Conservation (phyloP, 2,329 filamentous ascomycete genomes). For the Fusarium sp. region DNA sequence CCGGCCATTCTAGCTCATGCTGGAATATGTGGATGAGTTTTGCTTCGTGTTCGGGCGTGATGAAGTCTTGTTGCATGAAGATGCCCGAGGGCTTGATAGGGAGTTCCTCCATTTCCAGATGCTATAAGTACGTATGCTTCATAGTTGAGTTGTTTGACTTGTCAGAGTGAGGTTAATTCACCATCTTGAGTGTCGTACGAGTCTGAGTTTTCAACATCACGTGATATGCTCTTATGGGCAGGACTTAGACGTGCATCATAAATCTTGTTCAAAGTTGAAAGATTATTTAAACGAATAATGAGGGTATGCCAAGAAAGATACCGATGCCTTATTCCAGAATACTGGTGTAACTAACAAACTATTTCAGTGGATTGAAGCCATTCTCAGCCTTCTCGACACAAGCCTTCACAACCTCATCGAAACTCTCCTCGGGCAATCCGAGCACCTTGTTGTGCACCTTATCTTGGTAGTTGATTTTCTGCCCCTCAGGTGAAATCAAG, state of each 20-base stretch:
- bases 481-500: background rate
- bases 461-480: conserved; percentile 1
- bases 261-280: background rate
- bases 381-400: conserved; percentile 6
- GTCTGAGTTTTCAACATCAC: conserved; percentile 21
- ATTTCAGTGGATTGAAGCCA: background rate
- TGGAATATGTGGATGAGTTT: conserved; percentile 56
- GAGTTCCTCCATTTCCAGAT: conserved; percentile 42
- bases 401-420: conserved; percentile 1
- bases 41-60: conserved; percentile 58
- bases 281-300: background rate
- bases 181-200: conserved; percentile 2
- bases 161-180: background rate
- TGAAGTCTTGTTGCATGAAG: conserved; percentile 59
- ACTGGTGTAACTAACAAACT: background rate
- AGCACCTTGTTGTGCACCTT: conserved; percentile 10
- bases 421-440: background rate
- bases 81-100: conserved; percentile 51
- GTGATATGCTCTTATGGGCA: background rate
- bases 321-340: background rate
- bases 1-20: conserved; percentile 59
- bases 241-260: background rate
- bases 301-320: too few species aligned
- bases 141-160: background rate
- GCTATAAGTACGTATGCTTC: background rate